Evolutionary conservation across 768 basidiomycete genomes (phyloP).

Genomic region (Psilocybe azurescens): DNA sequence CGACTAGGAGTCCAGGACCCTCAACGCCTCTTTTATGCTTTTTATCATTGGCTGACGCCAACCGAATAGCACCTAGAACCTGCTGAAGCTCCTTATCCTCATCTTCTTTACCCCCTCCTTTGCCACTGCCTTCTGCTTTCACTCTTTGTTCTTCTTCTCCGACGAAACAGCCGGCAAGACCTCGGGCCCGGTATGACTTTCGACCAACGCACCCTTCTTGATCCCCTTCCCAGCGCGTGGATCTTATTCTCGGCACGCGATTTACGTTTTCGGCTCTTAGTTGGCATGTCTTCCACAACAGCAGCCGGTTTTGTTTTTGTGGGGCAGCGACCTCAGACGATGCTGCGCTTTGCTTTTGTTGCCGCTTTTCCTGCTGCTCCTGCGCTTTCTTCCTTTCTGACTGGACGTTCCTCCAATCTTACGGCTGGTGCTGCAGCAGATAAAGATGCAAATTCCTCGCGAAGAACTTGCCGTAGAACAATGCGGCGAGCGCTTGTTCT

Average conservation of each 20-base stretch:
- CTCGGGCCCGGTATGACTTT: constrained; percentile 3
- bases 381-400: constrained; percentile 43
- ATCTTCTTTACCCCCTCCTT: not conserved
- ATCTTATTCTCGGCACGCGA: constrained; percentile 65
- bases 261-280: constrained; percentile 45
- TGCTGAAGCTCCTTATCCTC: too few relatives aligned
- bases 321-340: constrained; percentile 1
- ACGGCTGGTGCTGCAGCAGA: constrained; percentile 76
- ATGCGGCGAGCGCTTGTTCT: too few relatives aligned
- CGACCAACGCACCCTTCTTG: constrained; percentile 55
- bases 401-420: constrained; percentile 85
- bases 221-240: constrained; percentile 66
- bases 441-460: constrained; percentile 80
- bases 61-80: constrained; percentile 61
- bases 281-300: constrained; percentile 3
- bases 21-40: constrained; percentile 4
- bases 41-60: constrained; percentile 55
- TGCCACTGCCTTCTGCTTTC: too few relatives aligned
- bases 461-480: too few relatives aligned
- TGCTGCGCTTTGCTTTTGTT: not conserved
- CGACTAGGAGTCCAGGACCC: too few relatives aligned
- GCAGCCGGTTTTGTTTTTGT: not conserved
- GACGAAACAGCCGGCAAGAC: constrained; percentile 14
- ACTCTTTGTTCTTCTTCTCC: constrained; percentile 11
- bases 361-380: constrained; percentile 14